These are phyloP conservation scores for Senecio squalidus DNA, from an alignment of 140 eudicot genomes.

Conservation along the genomic window DNA sequence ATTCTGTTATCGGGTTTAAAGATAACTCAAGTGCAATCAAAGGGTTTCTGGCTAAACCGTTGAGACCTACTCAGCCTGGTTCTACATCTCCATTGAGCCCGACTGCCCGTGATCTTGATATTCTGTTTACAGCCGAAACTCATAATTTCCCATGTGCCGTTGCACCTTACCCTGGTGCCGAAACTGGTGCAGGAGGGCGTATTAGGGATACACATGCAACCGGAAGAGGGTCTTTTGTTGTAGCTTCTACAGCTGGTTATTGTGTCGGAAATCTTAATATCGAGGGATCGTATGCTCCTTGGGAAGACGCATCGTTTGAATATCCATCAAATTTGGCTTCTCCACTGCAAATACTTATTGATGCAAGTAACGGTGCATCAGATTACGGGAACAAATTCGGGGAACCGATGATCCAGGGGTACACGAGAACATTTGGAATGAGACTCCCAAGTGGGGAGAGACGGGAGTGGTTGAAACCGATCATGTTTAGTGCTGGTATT, in stretches of 20 bases:
- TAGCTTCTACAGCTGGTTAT: slow-evolving; percentile 87
- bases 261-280: slow-evolving; percentile 92
- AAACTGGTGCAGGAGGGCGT: slow-evolving; percentile 97
- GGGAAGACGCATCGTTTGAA: slow-evolving; percentile 80
- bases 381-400: slow-evolving; percentile 98
- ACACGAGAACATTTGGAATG: slow-evolving; percentile 85
- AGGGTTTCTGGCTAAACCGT: slow-evolving; percentile 74
- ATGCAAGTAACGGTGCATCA: slow-evolving; percentile 92
- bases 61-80: slow-evolving; percentile 72
- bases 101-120: slow-evolving; percentile 58
- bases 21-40: slow-evolving; percentile 93
- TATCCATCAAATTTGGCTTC: slow-evolving; percentile 85
- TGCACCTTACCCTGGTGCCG: slow-evolving; percentile 99
- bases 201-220: slow-evolving; percentile 90
- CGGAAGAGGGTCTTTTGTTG: slow-evolving; percentile 86
- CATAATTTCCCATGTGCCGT: slow-evolving; percentile 99
- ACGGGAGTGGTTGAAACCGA: slow-evolving; percentile 93
- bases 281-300: slow-evolving; percentile 84
- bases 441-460: slow-evolving; percentile 87
- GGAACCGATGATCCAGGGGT: slow-evolving; percentile 93
- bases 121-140: slow-evolving; percentile 90
- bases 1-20: slow-evolving; percentile 91
- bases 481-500: slow-evolving; percentile 93
- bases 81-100: slow-evolving; percentile 51
- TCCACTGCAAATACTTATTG: slow-evolving; percentile 78